These are phyloP conservation scores for Geotrichum armillariae DNA, from an alignment of 1,139 yeast species.

Conservation along the genomic window DNA sequence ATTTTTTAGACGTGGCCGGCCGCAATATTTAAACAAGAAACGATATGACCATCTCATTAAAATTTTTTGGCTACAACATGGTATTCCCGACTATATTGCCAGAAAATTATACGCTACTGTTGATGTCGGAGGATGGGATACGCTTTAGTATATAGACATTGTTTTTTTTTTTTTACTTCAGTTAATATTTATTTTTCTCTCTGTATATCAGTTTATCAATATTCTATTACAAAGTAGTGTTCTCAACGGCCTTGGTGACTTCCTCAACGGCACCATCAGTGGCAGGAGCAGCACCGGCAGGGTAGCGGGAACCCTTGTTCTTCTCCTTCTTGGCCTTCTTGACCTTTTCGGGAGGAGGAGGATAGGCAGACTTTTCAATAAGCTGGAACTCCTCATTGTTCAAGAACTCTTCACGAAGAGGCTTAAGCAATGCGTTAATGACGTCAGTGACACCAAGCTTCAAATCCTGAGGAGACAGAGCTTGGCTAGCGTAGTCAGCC, in stretches of 20 bases:
- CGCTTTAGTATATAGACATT: slow-evolving; percentile 48
- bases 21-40: slow-evolving; percentile 61
- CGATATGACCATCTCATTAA: slow-evolving; percentile 69
- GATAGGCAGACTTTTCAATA: slow-evolving; percentile 79
- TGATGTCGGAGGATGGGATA: slow-evolving; percentile 97
- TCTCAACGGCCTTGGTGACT: slow-evolving; percentile 30
- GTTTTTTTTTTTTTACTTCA: not conserved
- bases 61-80: slow-evolving; percentile 76
- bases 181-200: not conserved
- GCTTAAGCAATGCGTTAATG: slow-evolving; percentile 76
- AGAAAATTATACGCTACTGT: slow-evolving; percentile 73
- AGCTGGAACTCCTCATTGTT: slow-evolving; percentile 69
- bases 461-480: slow-evolving; percentile 88
- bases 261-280: slow-evolving; percentile 33
- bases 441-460: slow-evolving; percentile 88
- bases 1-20: slow-evolving; percentile 58
- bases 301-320: slow-evolving; percentile 83
- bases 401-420: slow-evolving; percentile 72
- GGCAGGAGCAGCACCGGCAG: slow-evolving; percentile 50
- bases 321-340: slow-evolving; percentile 74
- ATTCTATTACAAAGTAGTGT: slow-evolving; percentile 13
- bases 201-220: not conserved
- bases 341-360: slow-evolving; percentile 59
- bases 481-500: slow-evolving; percentile 67
- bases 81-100: slow-evolving; percentile 73